Evolutionary conservation across 2,329 filamentous ascomycete genomes (phyloP), one percentile per base, ranked within the genome.

Genomic region (Apiospora marii): DNA sequence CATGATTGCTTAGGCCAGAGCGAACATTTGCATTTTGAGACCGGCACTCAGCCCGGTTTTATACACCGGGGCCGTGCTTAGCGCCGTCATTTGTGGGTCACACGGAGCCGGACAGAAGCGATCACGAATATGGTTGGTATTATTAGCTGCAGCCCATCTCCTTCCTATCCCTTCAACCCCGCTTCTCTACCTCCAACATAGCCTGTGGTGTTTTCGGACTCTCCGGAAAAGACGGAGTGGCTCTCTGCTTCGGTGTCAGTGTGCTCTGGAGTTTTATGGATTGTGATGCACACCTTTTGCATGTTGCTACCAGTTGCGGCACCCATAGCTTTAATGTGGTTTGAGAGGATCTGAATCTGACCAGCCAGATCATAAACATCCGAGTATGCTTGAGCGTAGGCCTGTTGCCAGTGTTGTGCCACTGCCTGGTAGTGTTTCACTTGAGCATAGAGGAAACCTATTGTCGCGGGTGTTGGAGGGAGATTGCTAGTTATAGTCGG

Each of bases 331-430:
- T 48, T 48, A 19, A 48, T 48, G 46, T 48, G 46, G 46, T 48
- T 48, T 48, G 46, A 48, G 46, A 48, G 46, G 46, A 48, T 48
- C 19, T 48, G 46, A 48, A 48, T 48, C 46, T 48, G 46, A 48
- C 46, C 46, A 48, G 46, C 46, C 46, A 48, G 46, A 19, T 48
- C 46, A 48, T 48, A 48, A 48, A 48, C 16, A 48, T 48, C 46
- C 46, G 46, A 19, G 46, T 48, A 48, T 14, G 46, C 46, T 48
- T 48, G 46, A 48, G 46, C 46, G 46, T 48, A 48, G 14, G 46
- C 46, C 46, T 48, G 46, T 48, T 48, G 46, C 46, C 46, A 48
- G 46, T 48, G 46, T 48, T 48, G 46, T 48, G 46, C 46, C 46
- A 48, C 3, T 48, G 46, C 46, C 46, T 48, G 46, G 46, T 48